Evolutionary conservation across 2,329 filamentous ascomycete species (phyloP), one percentile per base, ranked within the genome.

Genomic region (Penicillium rolfsii): DNA sequence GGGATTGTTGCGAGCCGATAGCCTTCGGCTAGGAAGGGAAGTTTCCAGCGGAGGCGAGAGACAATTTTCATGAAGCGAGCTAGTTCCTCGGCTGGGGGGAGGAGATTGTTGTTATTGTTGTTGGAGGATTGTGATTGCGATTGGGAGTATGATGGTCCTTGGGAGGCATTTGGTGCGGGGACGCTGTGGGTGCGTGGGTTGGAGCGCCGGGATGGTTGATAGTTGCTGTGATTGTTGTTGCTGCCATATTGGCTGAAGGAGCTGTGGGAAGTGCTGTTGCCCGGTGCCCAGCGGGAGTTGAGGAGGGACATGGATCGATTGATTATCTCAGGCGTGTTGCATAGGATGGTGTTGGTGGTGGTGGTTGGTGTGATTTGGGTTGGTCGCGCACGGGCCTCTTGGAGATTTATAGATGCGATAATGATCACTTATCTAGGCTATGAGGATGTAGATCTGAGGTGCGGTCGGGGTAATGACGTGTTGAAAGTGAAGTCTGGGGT

Each of bases 31-130:
- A 89, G 78, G 65, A 86, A 86, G 12, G 85, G 80, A 1, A 85
- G 81, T 70, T 89, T 89, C 87, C 87, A 89, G 64, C 84, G 82
- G 46, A 89, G 77, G 1, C 87, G 83, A 2, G 83, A 81, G 22
- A 86, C 83, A 30, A 87, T 85, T 65, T 87, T 87, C 61, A 83
- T 81, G 71, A 87, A 88, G 6, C 86, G 82, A 2, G 80, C 76
- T 0, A 88, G 79, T 45, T 87, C 83, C 41, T 79, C 77, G 55
- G 54, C 62, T 11, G 68, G 69, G n/a, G 65, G 63, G 5, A 68
- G 58, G 53, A 58, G 61, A 22, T 11, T 45, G 53, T 28, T 59
- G 56, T 36, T 36, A 33, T 40, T 58, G 36, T n/a, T 22, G 19
- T 22, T 22, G 19, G 19, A 22, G 19, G 58, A 35, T 35, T 41